A percentile compares a stretch with the other conserved stretches of the same genome.
Evolutionary conservation across 257 asterid species (phyloP).

Genomic region (Marsdenia floribunda): DNA sequence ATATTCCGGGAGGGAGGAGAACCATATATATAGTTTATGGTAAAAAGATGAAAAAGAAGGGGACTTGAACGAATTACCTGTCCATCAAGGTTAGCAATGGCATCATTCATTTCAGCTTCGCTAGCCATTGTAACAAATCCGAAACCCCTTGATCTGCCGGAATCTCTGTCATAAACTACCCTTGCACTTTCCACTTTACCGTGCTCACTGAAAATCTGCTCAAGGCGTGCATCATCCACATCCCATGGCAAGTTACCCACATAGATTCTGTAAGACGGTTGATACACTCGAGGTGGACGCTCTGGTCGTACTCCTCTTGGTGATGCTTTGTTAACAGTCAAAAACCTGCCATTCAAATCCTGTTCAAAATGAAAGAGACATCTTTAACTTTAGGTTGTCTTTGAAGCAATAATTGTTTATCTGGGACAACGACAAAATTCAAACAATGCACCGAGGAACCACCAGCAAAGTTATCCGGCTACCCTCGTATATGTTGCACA

Average conservation of each 20-base stretch:
- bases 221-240: slow-evolving; percentile 61
- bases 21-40: background rate
- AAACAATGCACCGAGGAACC: background rate
- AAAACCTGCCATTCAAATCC: slow-evolving; percentile 68
- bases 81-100: slow-evolving; percentile 83
- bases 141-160: slow-evolving; percentile 87
- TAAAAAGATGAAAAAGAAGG: too few species aligned
- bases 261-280: slow-evolving; percentile 53
- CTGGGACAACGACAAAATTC: background rate
- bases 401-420: background rate
- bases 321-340: slow-evolving; percentile 79
- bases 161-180: slow-evolving; percentile 71
- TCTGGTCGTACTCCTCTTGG: slow-evolving; percentile 77
- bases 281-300: slow-evolving; percentile 53
- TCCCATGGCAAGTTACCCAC: slow-evolving; percentile 94
- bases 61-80: slow-evolving; percentile 47
- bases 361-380: slow-evolving; percentile 24
- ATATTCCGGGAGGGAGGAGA: background rate
- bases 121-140: slow-evolving; percentile 84
- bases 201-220: slow-evolving; percentile 69
- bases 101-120: slow-evolving; percentile 74
- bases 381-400: background rate
- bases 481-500: background rate
- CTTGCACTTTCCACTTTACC: slow-evolving; percentile 81
- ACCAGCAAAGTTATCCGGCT: too few species aligned